These are phyloP conservation scores for Herpetospermum pedunculosum DNA, from an alignment of 306 rosid genomes.

Conservation along the genomic window DNA sequence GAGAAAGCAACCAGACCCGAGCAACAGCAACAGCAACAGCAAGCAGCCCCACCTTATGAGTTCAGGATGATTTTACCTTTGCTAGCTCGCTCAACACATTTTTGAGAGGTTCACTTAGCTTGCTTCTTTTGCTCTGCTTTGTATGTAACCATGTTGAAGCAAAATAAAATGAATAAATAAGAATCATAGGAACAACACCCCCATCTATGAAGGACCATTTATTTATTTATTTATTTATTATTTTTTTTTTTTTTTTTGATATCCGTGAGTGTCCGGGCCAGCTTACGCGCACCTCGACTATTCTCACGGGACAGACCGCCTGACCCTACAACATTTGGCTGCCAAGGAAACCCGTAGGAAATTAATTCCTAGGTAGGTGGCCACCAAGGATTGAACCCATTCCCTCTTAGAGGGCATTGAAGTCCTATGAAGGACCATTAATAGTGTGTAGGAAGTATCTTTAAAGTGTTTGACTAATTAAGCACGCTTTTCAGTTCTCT, in stretches of 20 bases:
- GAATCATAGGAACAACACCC: no score
- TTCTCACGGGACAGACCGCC: no score
- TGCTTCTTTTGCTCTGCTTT: conserved; percentile 41
- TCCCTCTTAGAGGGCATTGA: no score
- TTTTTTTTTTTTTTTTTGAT: no score
- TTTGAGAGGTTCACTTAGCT: conserved; percentile 29
- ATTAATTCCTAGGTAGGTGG: no score
- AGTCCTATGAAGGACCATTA: not conserved
- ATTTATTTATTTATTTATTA: no score
- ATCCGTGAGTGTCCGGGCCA: no score
- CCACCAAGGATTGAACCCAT: no score
- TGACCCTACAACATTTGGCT: no score
- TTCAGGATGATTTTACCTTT: conserved; percentile 29
- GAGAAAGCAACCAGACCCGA: not conserved
- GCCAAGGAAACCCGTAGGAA: no score
- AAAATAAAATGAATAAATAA: not conserved
- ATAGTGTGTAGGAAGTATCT: not conserved
- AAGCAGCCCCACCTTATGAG: not conserved
- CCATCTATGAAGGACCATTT: not conserved
- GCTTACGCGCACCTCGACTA: no score
- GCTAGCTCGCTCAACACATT: conserved; percentile 43
- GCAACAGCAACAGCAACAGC: not conserved
- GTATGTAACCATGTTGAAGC: conserved; percentile 9
- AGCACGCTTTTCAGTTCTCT: not conserved
- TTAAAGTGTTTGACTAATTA: not conserved